Percentiles rank a stretch among this genome's conserved stretches.
Evolutionary conservation across 495 filamentous ascomycete species (phyloP).

Genomic region (Penicillium ochrochloron): DNA sequence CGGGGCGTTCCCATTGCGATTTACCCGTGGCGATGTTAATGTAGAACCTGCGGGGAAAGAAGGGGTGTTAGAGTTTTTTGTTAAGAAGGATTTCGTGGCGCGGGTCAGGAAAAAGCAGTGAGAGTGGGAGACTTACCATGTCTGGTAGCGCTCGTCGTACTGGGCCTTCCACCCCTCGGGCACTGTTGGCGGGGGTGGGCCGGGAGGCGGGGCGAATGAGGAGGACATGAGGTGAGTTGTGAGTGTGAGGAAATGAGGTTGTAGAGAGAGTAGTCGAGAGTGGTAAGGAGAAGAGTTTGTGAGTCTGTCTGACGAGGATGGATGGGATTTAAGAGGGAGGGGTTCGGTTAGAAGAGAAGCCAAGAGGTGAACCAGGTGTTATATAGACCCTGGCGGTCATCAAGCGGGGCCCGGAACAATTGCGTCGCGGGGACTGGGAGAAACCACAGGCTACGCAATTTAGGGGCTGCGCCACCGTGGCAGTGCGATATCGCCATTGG

Average conservation of each 20-base stretch:
- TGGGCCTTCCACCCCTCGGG: conserved; percentile 88
- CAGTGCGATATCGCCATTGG: conserved; percentile 9
- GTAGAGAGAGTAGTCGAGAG: not conserved
- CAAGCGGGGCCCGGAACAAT: not conserved
- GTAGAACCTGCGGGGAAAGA: conserved; percentile 70
- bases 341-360: not conserved
- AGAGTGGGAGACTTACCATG: conserved; percentile 65
- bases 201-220: conserved; percentile 63
- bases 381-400: not conserved
- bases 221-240: conserved; percentile 34
- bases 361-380: not conserved
- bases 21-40: conserved; percentile 83
- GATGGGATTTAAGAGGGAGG: not conserved
- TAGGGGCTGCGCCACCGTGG: conserved; percentile 19
- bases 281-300: not conserved
- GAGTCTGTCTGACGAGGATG: not conserved
- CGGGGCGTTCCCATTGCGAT: conserved; percentile 86
- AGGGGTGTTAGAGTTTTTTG: not conserved
- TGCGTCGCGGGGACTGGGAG: not conserved
- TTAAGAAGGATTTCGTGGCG: not conserved
- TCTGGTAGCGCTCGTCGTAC: conserved; percentile 73
- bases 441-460: conserved; percentile 5
- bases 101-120: conserved; percentile 20
- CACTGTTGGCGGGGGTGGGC: conserved; percentile 84
- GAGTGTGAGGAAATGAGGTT: not conserved